Conservation (phyloP, 495 filamentous ascomycete genomes). For the Hamigera avellanea region DNA sequence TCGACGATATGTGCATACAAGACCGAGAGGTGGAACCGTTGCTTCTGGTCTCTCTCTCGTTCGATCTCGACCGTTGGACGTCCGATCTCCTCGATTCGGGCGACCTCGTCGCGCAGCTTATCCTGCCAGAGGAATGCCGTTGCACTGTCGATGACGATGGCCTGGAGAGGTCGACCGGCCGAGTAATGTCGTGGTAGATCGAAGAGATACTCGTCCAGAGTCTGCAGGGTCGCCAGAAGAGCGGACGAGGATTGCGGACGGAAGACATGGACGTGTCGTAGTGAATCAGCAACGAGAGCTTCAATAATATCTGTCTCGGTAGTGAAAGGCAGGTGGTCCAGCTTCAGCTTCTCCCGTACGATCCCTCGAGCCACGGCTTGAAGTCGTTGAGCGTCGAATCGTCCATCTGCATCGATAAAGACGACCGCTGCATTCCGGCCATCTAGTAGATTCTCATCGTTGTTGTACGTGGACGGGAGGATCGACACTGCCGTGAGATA, state of each 20-base stretch:
- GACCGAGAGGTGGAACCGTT: slow-evolving; percentile 22
- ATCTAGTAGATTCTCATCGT: slow-evolving; percentile 13
- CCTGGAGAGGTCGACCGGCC: slow-evolving; percentile 29
- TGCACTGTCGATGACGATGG: slow-evolving; percentile 41
- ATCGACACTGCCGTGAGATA: slow-evolving; percentile 49
- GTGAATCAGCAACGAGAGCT: slow-evolving; percentile 18
- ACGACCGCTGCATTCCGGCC: slow-evolving; percentile 51
- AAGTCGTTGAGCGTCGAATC: slow-evolving; percentile 52
- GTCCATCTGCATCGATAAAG: slow-evolving; percentile 57
- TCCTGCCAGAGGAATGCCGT: slow-evolving; percentile 50
- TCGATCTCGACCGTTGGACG: slow-evolving; percentile 20
- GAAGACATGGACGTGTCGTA: slow-evolving; percentile 43
- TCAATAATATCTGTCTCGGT: slow-evolving; percentile 12
- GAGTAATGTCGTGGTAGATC: slow-evolving; percentile 36
- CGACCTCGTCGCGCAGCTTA: slow-evolving; percentile 35
- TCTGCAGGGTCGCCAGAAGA: slow-evolving; percentile 38
- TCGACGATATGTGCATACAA: slow-evolving; percentile 22
- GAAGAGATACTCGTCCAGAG: slow-evolving; percentile 41
- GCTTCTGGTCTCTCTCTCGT: slow-evolving; percentile 14
- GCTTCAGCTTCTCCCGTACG: slow-evolving; percentile 5
- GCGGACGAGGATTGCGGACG: slow-evolving; percentile 40
- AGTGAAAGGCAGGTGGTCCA: slow-evolving; percentile 1
- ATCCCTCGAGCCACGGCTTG: slow-evolving; percentile 22
- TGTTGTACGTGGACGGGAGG: slow-evolving; percentile 33
- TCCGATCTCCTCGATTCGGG: slow-evolving; percentile 28